Evolutionary conservation across 345 rosid species (phyloP), one percentile per base, ranked within the genome.

Genomic region (Sonneratia caseolaris): DNA sequence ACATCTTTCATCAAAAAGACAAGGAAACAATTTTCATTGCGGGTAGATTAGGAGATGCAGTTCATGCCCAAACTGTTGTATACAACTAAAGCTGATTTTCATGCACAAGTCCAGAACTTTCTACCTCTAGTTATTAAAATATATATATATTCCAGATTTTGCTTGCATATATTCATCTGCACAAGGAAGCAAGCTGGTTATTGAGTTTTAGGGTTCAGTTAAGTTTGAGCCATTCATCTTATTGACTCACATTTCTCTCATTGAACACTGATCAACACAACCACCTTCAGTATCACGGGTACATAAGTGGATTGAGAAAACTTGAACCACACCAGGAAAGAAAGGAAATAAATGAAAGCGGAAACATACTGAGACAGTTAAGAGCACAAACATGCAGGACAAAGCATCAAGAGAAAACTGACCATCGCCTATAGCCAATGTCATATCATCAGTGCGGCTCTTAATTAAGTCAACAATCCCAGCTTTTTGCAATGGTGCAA

Each of bases 371-470:
- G 32, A n/a, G 35, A n/a, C 35, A n/a, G 35, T 57, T 57, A n/a
- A 57, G 22, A 57, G 64, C 35, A 22, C 64, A 57, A 57, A 57
- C n/a, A 4, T 71, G 6, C 32, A 64, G 35, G 32, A 8, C 21
- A 47, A 47, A 47, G 48, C 15, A 61, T 61, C 18, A 68, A 71
- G 64, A 47, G 43, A 38, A 3, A 72, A 85, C 96, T 84, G 79
- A 88, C 96, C 96, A 79, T 87, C 92, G 66, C 96, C 96, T 57
- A 90, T 88, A 24, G 96, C 92, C 71, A 90, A 80, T n/a, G 96
- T 90, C 92, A 90, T 83, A 79, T 88, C 96, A 77, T 86, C 88
- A n/a, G 88, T 86, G 16, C 88, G 84, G 72, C 88, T 82, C 84
- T 90, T 90, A 76, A 90, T 84, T 71, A 90, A 82, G 81, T 86